Base-by-base conservation (phyloP, 345 rosid genomes). In the Euphorbia peplus region DNA sequence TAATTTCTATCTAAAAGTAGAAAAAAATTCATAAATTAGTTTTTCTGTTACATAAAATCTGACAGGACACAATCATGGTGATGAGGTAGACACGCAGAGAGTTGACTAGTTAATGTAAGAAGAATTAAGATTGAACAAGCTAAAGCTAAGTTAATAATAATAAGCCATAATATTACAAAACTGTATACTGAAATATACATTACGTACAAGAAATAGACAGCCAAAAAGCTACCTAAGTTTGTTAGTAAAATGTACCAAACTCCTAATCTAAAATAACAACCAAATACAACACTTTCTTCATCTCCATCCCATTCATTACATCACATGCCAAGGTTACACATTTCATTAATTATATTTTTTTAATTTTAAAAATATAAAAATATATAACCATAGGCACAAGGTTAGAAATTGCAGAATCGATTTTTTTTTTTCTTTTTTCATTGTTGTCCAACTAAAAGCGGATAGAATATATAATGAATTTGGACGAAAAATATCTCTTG, bases 141-240 rank as follows among this genome's bases (percentile, higher is more conserved):
- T n/a, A n/a, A n/a, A n/a, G n/a, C n/a, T n/a, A n/a, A n/a, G n/a
- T n/a, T n/a, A n/a, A n/a, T n/a, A n/a, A n/a, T n/a, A 70, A 35
- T 18, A 65, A 67, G 29, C 63, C 76, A 70, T 58, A 37, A 53
- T 37, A 76, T 64, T 73, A 66, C 83, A 81, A 84, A 77, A 83
- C 78, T 75, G 80, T 76, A 67, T 39, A 61, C 54, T 67, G 74
- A 70, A 75, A 75, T 84, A 70, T 82, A 84, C 80, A 82, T 76
- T 79, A 70, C 70, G 71, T 77, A 73, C 77, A 69, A 59, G 69
- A 22, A 65, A 42, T 63, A 42, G 60, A 55, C 5, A 22, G 32
- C 30, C 48, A 28, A 24, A 29, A 25, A 51, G 60, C 71, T 62
- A 57, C 70, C 81, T 73, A 69, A 9, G 28, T 53, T 50, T 35